Conservation (phyloP, 495 filamentous ascomycete genomes). For the Hypomontagnella monticulosa region DNA sequence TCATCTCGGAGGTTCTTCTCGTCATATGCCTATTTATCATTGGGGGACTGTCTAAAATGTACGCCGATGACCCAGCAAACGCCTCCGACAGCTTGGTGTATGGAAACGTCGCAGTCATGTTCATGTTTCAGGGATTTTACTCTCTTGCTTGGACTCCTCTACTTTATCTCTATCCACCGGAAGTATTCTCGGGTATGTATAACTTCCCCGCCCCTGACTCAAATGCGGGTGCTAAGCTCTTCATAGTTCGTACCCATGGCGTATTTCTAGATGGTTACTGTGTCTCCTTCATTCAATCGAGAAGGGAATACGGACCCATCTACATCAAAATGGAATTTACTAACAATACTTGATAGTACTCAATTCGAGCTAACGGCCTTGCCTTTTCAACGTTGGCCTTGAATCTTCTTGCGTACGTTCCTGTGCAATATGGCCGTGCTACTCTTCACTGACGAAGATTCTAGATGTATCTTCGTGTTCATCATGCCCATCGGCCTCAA, state of each 20-base stretch:
- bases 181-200: constrained; percentile 38
- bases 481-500: constrained; percentile 59
- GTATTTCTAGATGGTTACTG: too few relatives aligned
- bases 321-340: constrained; percentile 6
- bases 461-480: constrained; percentile 54
- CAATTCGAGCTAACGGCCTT: constrained; percentile 49
- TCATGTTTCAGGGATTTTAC: constrained; percentile 62
- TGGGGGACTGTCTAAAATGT: constrained; percentile 59
- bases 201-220: not conserved
- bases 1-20: constrained; percentile 50
- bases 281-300: too few relatives aligned
- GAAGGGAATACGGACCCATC: too few relatives aligned
- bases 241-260: constrained; percentile 35
- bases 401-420: constrained; percentile 59
- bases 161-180: constrained; percentile 58
- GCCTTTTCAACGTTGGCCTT: constrained; percentile 45
- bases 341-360: constrained; percentile 50
- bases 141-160: constrained; percentile 61
- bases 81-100: constrained; percentile 52
- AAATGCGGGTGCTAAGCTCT: constrained; percentile 6
- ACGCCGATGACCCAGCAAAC: constrained; percentile 51
- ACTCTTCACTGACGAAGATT: not conserved
- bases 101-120: constrained; percentile 51
- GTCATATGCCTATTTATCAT: constrained; percentile 61
- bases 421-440: constrained; percentile 26